Percentiles rank a stretch among this genome's conserved stretches.
phyloP scores from a whole-genome alignment of 2,329 filamentous ascomycete genomes.

The Diaporthe sp. region DNA sequence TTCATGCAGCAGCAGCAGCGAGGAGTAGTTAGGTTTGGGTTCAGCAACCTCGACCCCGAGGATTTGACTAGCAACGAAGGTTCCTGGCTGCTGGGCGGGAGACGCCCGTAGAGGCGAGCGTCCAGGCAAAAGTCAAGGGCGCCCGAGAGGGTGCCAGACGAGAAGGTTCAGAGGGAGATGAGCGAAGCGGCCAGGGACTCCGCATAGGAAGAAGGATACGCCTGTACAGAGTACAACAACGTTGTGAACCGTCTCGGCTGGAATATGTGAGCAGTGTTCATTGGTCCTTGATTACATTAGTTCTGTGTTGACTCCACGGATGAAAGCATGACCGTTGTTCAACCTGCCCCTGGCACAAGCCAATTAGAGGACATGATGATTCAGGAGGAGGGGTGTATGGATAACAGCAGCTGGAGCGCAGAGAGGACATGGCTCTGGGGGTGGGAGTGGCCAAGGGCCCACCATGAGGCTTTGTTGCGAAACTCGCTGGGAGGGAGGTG shows the following conservation, averaged over 20 bases:
- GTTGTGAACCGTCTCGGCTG: conserved; percentile 58
- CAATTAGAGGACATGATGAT: conserved; percentile 53
- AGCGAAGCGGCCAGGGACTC: conserved; percentile 46
- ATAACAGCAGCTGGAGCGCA: conserved; percentile 27
- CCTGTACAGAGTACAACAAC: conserved; percentile 35
- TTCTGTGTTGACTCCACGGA: conserved; percentile 61
- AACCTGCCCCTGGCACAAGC: conserved; percentile 53
- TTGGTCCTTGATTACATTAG: conserved; percentile 62
- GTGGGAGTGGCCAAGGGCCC: conserved; percentile 39
- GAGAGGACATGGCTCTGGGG: conserved; percentile 34
- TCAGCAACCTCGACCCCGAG: conserved; percentile 18
- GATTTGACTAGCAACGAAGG: conserved; percentile 35
- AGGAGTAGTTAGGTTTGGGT: not conserved
- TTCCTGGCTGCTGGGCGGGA: conserved; percentile 18
- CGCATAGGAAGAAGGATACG: conserved; percentile 44
- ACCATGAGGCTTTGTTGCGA: conserved; percentile 44
- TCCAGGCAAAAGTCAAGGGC: conserved; percentile 11
- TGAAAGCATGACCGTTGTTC: conserved; percentile 67
- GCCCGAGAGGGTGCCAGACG: conserved; percentile 40
- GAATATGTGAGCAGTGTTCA: conserved; percentile 54
- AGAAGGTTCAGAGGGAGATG: conserved; percentile 43
- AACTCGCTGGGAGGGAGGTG: conserved; percentile 43
- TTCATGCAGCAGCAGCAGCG: conserved; percentile 27
- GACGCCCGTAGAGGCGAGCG: conserved; percentile 38
- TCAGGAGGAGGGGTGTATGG: conserved; percentile 41